Percentiles rank a stretch among this genome's conserved stretches.
phyloP scores from a whole-genome alignment of 2,329 filamentous ascomycete genomes.

The Colletotrichum gigasporum region DNA sequence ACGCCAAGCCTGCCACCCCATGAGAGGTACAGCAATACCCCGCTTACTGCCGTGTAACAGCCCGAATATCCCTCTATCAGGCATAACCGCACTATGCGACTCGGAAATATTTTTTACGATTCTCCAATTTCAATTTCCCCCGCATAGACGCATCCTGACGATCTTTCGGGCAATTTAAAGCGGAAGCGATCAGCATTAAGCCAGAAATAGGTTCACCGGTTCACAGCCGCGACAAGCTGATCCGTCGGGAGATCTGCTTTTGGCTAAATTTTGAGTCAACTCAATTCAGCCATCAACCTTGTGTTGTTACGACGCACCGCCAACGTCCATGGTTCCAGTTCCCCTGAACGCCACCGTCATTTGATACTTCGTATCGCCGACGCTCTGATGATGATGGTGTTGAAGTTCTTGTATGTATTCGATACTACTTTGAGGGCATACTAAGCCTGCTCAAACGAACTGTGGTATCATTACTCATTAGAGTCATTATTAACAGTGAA shows the following conservation, averaged over 20 bases:
- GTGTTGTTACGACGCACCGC: neutral
- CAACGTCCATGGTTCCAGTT: neutral
- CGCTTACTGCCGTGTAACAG: too few species aligned
- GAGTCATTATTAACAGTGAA: conserved; percentile 31
- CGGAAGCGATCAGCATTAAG: conserved; percentile 28
- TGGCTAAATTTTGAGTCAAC: neutral
- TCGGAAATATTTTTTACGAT: too few species aligned
- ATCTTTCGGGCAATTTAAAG: conserved; percentile 25
- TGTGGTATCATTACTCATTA: conserved; percentile 33
- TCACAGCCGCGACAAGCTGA: conserved; percentile 6
- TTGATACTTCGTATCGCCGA: neutral
- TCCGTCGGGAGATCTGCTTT: conserved; percentile 24
- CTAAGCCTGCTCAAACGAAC: neutral
- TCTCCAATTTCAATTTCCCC: conserved; percentile 15
- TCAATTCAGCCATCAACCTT: neutral
- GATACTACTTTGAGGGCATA: neutral
- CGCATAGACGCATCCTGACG: neutral
- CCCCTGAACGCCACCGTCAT: neutral
- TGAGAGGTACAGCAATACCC: too few species aligned
- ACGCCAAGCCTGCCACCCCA: neutral
- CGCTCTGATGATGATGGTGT: too few species aligned
- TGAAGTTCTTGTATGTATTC: neutral
- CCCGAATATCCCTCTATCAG: too few species aligned
- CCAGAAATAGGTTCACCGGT: conserved; percentile 23
- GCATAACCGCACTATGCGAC: too few species aligned